These are phyloP conservation scores for Globisporangium alternatum DNA, from an alignment of 352 stramenopile genomes.

Conservation along the genomic window DNA sequence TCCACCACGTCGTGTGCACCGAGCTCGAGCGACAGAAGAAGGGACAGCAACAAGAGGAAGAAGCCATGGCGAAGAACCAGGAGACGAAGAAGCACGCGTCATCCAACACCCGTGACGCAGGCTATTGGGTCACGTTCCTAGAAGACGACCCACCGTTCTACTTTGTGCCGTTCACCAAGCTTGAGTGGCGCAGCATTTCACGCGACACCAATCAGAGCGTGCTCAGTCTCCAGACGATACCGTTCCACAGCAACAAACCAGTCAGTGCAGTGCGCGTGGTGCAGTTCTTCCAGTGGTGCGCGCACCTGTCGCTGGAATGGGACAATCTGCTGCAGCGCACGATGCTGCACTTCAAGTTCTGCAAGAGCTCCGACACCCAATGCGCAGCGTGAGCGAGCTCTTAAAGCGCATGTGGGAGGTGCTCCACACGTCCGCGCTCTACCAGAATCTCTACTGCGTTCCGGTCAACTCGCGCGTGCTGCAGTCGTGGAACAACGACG, in stretches of 20 bases:
- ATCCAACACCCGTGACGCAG: neutral
- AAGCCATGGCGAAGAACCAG: neutral
- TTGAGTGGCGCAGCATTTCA: constrained; percentile 5
- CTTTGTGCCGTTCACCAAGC: constrained; percentile 11
- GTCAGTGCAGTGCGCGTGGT: neutral
- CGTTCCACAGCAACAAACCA: neutral
- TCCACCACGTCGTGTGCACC: neutral
- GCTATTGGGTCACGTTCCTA: constrained; percentile 11
- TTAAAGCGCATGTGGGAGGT: constrained; percentile 5
- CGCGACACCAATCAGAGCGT: neutral
- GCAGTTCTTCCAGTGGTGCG: constrained; percentile 12
- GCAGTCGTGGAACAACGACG: constrained; percentile 2
- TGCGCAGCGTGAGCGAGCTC: neutral
- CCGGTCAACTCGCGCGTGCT: constrained; percentile 10
- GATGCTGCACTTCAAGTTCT: constrained; percentile 14
- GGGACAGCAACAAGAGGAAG: neutral
- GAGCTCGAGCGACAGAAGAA: neutral
- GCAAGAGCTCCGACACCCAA: constrained; percentile 2
- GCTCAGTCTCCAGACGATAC: neutral
- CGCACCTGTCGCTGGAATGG: constrained; percentile 1
- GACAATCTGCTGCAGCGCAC: neutral
- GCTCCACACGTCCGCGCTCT: constrained; percentile 12
- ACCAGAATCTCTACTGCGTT: constrained; percentile 5
- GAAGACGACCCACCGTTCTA: constrained; percentile 5
- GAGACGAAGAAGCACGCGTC: neutral